Conservation (phyloP, 352 stramenopile species). For the Phytopythium boreale region DNA sequence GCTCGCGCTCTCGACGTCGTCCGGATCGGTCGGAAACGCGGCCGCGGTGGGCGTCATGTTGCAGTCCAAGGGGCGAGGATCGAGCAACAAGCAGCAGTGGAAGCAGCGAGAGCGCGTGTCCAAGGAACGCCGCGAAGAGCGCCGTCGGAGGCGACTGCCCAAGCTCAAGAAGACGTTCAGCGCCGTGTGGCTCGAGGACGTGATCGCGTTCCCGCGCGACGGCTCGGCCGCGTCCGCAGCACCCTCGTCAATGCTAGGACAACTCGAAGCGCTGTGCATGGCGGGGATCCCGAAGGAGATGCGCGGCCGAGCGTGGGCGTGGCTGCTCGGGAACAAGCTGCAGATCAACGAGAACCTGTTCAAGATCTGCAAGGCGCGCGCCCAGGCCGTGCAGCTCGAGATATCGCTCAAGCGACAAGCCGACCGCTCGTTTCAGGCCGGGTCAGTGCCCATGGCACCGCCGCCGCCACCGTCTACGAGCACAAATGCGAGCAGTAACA, state of each 20-base stretch:
- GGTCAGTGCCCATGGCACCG: background rate
- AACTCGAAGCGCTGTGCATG: conserved; percentile 73
- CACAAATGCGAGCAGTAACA: background rate
- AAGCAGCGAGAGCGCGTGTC: conserved; percentile 30
- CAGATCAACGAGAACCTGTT: conserved; percentile 88
- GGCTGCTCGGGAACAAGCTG: conserved; percentile 76
- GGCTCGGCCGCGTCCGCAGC: conserved; percentile 9
- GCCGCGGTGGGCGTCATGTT: conserved; percentile 8
- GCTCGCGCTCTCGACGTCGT: conserved; percentile 34
- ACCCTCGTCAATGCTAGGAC: background rate
- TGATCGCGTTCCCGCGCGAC: conserved; percentile 38
- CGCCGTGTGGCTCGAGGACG: conserved; percentile 70
- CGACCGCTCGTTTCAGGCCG: conserved; percentile 22
- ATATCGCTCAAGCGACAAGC: conserved; percentile 70
- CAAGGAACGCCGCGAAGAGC: conserved; percentile 61
- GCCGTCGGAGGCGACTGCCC: conserved; percentile 50
- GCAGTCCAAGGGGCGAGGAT: conserved; percentile 11
- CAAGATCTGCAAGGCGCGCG: conserved; percentile 71
- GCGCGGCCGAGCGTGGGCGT: conserved; percentile 74
- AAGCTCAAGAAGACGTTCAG: conserved; percentile 76
- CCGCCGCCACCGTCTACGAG: background rate
- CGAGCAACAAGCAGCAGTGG: conserved; percentile 15
- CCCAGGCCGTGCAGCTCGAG: conserved; percentile 69
- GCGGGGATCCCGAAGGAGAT: conserved; percentile 82
- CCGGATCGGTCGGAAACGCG: conserved; percentile 29